Evolutionary conservation across 495 filamentous ascomycete species (phyloP).

Genomic region (Hypoxylon cercidicola): DNA sequence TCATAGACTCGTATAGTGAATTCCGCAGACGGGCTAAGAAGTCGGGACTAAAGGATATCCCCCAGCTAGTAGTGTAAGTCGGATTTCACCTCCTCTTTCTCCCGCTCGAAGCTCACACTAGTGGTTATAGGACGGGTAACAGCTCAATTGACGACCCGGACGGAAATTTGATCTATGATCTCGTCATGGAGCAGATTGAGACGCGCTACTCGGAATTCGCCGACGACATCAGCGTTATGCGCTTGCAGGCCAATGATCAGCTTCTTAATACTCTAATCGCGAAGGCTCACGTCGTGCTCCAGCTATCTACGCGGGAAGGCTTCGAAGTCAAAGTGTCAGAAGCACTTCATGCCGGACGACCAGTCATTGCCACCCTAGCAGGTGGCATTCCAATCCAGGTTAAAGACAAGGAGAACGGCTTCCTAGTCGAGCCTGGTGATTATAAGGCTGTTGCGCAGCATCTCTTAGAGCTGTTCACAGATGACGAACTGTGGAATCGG

Average conservation of each 20-base stretch:
- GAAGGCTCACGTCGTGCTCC: conserved; percentile 76
- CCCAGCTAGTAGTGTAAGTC: conserved; percentile 74
- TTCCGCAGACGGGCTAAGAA: conserved; percentile 70
- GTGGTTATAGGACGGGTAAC: conserved; percentile 65
- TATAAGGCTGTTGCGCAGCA: conserved; percentile 76
- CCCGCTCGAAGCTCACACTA: conserved; percentile 5
- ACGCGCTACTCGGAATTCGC: conserved; percentile 59
- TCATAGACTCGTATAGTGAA: conserved; percentile 80
- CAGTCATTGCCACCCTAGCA: conserved; percentile 79
- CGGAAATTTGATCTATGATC: conserved; percentile 75
- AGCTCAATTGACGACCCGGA: conserved; percentile 90
- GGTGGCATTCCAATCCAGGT: conserved; percentile 89
- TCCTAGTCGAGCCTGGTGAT: conserved; percentile 79
- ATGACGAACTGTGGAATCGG: conserved; percentile 68
- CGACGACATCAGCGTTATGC: conserved; percentile 76
- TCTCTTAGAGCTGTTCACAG: conserved; percentile 74
- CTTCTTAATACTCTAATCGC: conserved; percentile 83
- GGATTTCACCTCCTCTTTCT: background rate
- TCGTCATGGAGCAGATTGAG: conserved; percentile 74
- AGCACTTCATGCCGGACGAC: conserved; percentile 84
- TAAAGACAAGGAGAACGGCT: conserved; percentile 77
- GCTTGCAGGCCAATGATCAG: conserved; percentile 81
- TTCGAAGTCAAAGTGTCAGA: conserved; percentile 94
- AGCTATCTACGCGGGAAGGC: conserved; percentile 85
- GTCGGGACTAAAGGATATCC: conserved; percentile 59